A percentile compares a stretch with the other conserved stretches of the same genome.
These are phyloP conservation scores for Eutrema heterophyllum DNA, from an alignment of 345 rosid genomes.

Conservation along the genomic window DNA sequence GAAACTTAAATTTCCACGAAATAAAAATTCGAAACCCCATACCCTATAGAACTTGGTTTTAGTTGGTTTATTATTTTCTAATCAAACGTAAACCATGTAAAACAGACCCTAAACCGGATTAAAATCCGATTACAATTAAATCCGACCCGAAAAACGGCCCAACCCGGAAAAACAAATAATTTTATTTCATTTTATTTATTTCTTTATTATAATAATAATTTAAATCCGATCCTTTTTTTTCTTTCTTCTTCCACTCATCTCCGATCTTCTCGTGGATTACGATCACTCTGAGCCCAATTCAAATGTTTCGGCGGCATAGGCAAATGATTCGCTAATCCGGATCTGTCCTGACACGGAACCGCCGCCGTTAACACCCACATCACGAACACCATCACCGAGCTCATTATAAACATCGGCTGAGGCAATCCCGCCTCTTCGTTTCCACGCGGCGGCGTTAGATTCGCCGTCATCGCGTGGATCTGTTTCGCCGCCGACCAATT, in stretches of 20 bases:
- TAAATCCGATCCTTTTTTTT: slow-evolving; percentile 90
- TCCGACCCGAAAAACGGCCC: too few species aligned
- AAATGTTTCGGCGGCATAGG: slow-evolving; percentile 83
- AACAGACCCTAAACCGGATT: too few species aligned
- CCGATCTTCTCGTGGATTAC: slow-evolving; percentile 76
- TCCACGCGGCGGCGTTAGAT: slow-evolving; percentile 69
- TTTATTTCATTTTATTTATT: too few species aligned
- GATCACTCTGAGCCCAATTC: slow-evolving; percentile 67
- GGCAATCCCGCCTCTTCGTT: slow-evolving; percentile 62
- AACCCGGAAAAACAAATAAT: too few species aligned
- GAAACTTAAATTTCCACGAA: too few species aligned
- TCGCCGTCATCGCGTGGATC: slow-evolving; percentile 76
- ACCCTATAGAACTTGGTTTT: too few species aligned
- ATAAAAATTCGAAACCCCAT: too few species aligned
- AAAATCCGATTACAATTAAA: too few species aligned
- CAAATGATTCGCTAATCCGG: slow-evolving; percentile 56
- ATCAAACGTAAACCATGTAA: too few species aligned
- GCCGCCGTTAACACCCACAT: slow-evolving; percentile 90
- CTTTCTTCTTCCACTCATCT: slow-evolving; percentile 97
- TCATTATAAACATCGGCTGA: slow-evolving; percentile 64
- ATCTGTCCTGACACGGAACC: slow-evolving; percentile 91
- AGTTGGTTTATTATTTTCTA: too few species aligned
- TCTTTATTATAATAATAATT: too few species aligned
- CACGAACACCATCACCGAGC: slow-evolving; percentile 53
- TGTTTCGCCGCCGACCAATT: slow-evolving; percentile 97